Evolutionary conservation across 2,329 filamentous ascomycete species (phyloP), one percentile per base, ranked within the genome.

Genomic region (Verticillium longisporum): DNA sequence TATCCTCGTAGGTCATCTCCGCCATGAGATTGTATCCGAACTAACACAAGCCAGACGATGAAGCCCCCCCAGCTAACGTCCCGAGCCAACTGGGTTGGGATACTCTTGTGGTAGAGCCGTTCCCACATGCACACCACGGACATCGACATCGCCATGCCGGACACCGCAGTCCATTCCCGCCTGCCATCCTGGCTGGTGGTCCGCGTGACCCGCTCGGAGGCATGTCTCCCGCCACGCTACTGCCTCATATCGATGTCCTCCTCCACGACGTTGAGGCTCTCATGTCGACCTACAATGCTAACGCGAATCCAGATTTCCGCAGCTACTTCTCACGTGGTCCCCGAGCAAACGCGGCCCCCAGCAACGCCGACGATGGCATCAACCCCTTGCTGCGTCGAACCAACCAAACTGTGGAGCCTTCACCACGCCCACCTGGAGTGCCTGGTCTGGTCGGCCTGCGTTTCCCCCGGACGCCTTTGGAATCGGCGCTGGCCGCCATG

Each of bases 361-460:
- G 83, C 61, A 80, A 80, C 33, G 81, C 83, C 37, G 92, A 97
- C 65, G 93, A 97, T 71, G 92, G 92, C 3, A 82, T 87, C 26
- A 97, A 98, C 70, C 94, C 94, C 54, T 80, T 98, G 13, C 84
- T 98, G 60, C 89, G 92, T 65, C 88, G 91, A 55, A 74, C 71
- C 56, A 75, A 77, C 26, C 68, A 74, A 32, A 73, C 70, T 32
- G 76, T 77, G 61, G 81, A 86, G 18, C 70, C 69, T 37, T 69
- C 79, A 9, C 79, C 83, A 58, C 83, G 83, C 56, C 75, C 77
- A 15, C 11, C 57, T 36, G 57, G 57, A 9, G 70, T 83, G 34
- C 74, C 78, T n/a, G 79, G 78, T 58, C 77, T 83, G 56, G 77
- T 89, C 60, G 84, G 86, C 6, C 69, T 83, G 31, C 78, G 80